phyloP scores from a whole-genome alignment of 257 asterid genomes.

The Leptodermis oblonga region DNA sequence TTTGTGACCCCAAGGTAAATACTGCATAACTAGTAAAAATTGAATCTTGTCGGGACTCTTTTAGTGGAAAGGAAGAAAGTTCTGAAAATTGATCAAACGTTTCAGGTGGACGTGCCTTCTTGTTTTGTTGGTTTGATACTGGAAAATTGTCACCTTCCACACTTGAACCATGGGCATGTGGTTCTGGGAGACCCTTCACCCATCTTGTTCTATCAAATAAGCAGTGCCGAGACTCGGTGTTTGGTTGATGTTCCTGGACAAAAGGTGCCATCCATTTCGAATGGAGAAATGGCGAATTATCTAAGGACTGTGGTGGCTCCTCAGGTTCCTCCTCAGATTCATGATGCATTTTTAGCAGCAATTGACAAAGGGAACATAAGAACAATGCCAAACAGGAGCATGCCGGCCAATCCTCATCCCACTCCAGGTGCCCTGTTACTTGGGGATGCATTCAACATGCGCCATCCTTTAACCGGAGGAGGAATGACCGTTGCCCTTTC shows the following conservation, averaged over 20 bases:
- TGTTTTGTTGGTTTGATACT: slow-evolving; percentile 34
- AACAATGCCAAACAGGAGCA: slow-evolving; percentile 39
- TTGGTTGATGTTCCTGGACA: slow-evolving; percentile 39
- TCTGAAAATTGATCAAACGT: neutral
- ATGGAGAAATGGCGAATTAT: slow-evolving; percentile 31
- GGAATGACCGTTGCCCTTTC: slow-evolving; percentile 45
- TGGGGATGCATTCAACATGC: slow-evolving; percentile 44
- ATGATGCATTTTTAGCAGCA: slow-evolving; percentile 27
- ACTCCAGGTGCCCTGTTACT: slow-evolving; percentile 34
- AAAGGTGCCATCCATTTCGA: slow-evolving; percentile 35
- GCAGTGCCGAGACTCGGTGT: slow-evolving; percentile 32
- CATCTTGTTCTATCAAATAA: slow-evolving; percentile 31
- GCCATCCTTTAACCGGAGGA: slow-evolving; percentile 40
- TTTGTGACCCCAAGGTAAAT: slow-evolving; percentile 69
- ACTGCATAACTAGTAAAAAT: neutral
- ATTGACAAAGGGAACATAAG: slow-evolving; percentile 30
- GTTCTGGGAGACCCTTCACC: slow-evolving; percentile 34
- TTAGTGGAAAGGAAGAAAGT: no score
- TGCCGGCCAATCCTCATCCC: slow-evolving; percentile 40
- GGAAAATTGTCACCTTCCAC: slow-evolving; percentile 33
- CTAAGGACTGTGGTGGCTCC: slow-evolving; percentile 31
- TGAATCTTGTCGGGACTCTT: no score
- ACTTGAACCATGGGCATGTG: slow-evolving; percentile 33
- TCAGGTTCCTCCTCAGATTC: slow-evolving; percentile 37
- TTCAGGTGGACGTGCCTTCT: slow-evolving; percentile 32